Evolutionary conservation across 306 rosid species (phyloP), one percentile per base, ranked within the genome.

Genomic region (Prunus persica): DNA sequence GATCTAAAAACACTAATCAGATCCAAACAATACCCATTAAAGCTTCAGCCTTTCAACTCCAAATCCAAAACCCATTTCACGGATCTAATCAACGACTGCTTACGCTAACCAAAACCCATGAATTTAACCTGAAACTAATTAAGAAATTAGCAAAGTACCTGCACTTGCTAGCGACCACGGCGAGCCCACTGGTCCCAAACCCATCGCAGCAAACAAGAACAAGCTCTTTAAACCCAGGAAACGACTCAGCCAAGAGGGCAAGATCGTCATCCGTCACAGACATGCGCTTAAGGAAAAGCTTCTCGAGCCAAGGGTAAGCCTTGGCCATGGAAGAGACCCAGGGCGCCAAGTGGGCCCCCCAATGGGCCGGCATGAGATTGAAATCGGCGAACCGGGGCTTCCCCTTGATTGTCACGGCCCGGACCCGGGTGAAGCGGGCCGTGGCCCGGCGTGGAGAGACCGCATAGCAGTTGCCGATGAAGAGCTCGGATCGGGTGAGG

Each of bases 321-420:
- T 77, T 80, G 50, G 90, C 84, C 80, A 89, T 67, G 57, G 90
- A 80, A 0, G 73, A 11, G 28, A 66, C 89, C 98, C 98, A 93
- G 0, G 97, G 98, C 4, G 84, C 6, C 77, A 93, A 91, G 88
- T 85, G 82, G 69, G 95, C 98, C 58, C 96, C 98, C 98, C 98
- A 93, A 76, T 83, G 14, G 11, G 15, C 50, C 1, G 98, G 98
- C 96, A 93, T 77, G 82, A 93, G 90, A 79, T 89, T 91, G 83
- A 93, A 93, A 75, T 93, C 98, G 0, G 98, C 89, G 75, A 93
- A 93, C 76, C 98, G 77, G n/a, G 98, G 96, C 84, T 87, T 91
- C 4, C 98, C 98, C 72, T 93, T 93, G 47, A 93, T 82, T 50
- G 84, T 54, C 43, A 93, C 83, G 30, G 96, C 85, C 65, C 80